Percentiles rank a stretch among this genome's conserved stretches.
phyloP scores from a whole-genome alignment of 192 early-diverging fungal species.

The Chytriomyces sp. region DNA sequence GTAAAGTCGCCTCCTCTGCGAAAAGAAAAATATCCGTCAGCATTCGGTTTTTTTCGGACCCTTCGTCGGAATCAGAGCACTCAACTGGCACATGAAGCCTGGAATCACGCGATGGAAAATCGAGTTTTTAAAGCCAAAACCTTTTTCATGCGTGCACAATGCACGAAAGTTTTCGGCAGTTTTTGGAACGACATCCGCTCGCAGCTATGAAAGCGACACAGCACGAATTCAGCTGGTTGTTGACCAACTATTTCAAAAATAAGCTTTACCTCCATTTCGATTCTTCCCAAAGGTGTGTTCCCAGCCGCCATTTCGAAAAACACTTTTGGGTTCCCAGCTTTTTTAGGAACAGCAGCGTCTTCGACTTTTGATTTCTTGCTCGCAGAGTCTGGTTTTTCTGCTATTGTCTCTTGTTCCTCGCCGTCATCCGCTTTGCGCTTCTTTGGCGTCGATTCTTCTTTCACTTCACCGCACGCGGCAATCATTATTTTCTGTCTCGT shows the following conservation, averaged over 20 bases:
- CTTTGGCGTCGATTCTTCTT: too few relatives aligned
- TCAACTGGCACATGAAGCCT: constrained; percentile 67
- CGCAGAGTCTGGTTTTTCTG: too few relatives aligned
- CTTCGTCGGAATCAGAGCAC: constrained; percentile 49
- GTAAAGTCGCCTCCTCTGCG: constrained; percentile 65
- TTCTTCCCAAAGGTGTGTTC: constrained; percentile 52
- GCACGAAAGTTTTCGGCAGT: constrained; percentile 86
- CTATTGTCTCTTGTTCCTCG: too few relatives aligned
- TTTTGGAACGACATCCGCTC: constrained; percentile 50
- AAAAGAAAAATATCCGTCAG: neutral
- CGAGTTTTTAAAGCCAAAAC: constrained; percentile 72
- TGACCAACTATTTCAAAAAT: neutral
- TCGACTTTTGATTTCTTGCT: too few relatives aligned
- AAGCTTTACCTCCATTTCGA: constrained; percentile 59
- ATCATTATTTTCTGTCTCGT: constrained; percentile 34
- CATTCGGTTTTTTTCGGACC: neutral
- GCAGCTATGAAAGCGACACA: constrained; percentile 55
- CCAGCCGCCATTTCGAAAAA: constrained; percentile 73
- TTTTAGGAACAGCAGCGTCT: too few relatives aligned
- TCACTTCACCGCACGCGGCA: constrained; percentile 23
- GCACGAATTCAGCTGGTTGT: constrained; percentile 50
- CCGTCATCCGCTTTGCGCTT: too few relatives aligned
- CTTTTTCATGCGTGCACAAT: constrained; percentile 56
- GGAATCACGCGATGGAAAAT: constrained; percentile 88
- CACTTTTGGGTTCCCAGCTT: constrained; percentile 53